Conservation (phyloP, 345 rosid genomes). For the Salix dunnii region DNA sequence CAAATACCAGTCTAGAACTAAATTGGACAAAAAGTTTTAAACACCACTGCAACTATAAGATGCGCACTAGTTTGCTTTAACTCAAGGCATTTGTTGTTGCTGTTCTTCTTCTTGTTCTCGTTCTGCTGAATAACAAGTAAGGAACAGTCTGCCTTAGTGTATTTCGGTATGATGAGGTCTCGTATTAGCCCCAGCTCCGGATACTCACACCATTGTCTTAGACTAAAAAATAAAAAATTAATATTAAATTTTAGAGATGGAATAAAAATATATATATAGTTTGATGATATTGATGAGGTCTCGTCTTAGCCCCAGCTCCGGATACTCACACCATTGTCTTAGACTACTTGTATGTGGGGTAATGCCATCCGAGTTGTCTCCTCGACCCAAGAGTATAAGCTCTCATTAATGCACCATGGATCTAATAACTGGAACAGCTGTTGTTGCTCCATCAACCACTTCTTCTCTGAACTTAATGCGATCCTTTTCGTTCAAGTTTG, state of each 20-base stretch:
- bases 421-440: background rate
- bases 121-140: background rate
- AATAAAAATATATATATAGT: too few species aligned
- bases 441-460: background rate
- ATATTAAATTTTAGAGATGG: too few species aligned
- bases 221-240: too few species aligned
- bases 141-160: background rate
- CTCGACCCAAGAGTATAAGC: conserved; percentile 5
- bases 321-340: conserved; percentile 6
- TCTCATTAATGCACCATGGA: background rate
- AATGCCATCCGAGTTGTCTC: background rate
- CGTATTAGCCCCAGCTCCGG: background rate
- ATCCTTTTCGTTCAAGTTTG: background rate
- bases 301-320: background rate
- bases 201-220: conserved; percentile 7
- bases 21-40: too few species aligned
- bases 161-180: background rate
- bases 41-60: too few species aligned
- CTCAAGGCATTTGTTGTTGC: too few species aligned
- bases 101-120: background rate
- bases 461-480: background rate
- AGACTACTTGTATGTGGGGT: background rate
- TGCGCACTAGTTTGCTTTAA: too few species aligned
- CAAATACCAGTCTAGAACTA: too few species aligned
- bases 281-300: too few species aligned